Base-by-base conservation (phyloP, 805 yeast species). In the Pichia insulana region DNA sequence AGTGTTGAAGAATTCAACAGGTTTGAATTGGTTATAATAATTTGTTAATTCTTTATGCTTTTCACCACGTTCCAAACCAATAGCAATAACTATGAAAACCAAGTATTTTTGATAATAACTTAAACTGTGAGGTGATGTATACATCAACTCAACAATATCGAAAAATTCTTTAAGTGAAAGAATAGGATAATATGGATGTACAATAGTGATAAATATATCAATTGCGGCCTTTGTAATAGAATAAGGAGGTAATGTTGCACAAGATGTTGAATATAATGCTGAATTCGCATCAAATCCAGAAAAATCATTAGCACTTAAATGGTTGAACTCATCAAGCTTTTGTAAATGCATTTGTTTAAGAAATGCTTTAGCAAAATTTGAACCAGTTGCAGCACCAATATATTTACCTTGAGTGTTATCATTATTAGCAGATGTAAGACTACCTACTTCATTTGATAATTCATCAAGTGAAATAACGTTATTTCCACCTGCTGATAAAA, bases 361-460 rank as follows among this genome's bases (percentile, higher is more conserved):
- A 25, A 54, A 52, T 2, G 48, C 36, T 17, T 49, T 46, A 11
- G 54, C 56, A 43, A 54, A 54, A 27, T 52, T 53, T 13, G 53
- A 43, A 11, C 58, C 58, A 5, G 58, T 53, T 22, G 57, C 58
- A n/a, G 58, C 58, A 31, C 44, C 44, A 15, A 41, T 36, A 28
- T 36, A 41, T 34, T 54, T 54, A 10, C 57, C 57, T 30, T 42
- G 44, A 10, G 39, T 37, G n/a, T 33, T 30, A 11, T 40, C 44
- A 20, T 40, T 46, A 37, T 35, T 41, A 8, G 54, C 39, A 9
- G 47, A 45, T 1, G 55, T 52, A 37, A 54, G 33, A 33, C 55
- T 52, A 13, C 58, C 57, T 13, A 54, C 57, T 25, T 54, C 57
- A 5, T 54, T 46, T 1, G 57, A 50, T 16, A 53, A 43, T n/a